Base-by-base conservation (phyloP, 352 stramenopile genomes). In the Phytopythium mirpurense region DNA sequence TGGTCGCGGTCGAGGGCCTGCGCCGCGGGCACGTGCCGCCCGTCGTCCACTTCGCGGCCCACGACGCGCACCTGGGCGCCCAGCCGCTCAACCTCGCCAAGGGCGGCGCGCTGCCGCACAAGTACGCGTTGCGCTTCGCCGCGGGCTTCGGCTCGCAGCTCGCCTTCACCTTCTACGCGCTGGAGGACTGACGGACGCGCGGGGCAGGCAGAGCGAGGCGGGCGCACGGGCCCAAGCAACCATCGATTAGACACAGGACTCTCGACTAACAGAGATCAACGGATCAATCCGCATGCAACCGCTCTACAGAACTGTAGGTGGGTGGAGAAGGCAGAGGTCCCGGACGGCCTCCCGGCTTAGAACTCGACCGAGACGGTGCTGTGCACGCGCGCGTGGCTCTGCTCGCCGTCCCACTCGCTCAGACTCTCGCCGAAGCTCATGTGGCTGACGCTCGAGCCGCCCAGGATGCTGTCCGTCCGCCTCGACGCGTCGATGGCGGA, bases 121-220 rank as follows among this genome's bases (percentile, higher is more conserved):
- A 90, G 62, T 99, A 97, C 62, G 94, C 95, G 9, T 73, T 99
- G 31, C 90, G 93, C 40, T 98, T 98, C 62, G 94, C 93, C 46
- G 95, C 95, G 31, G 95, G 96, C 42, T 99, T 98, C 69, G 95
- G 95, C 44, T 97, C 85, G 57, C 96, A 99, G 62, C 91, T 98
- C 10, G 93, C 94, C 16, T 98, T 98, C 70, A 93, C 93, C 23
- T 73, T 99, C 14, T 99, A 98, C 70, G 85, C 67, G 57, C 70
- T 75, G 58, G 88, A 83, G 27, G 29, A 32, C 5, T 32, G 29
- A 32, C n/a, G n/a, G n/a, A n/a, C n/a, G n/a, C n/a, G n/a, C n/a
- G n/a, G n/a, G n/a, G n/a, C n/a, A n/a, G n/a, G n/a, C n/a, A n/a
- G n/a, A n/a, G n/a, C n/a, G n/a, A n/a, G n/a, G n/a, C n/a, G n/a